Evolutionary conservation across 495 filamentous ascomycete genomes (phyloP), one percentile per base, ranked within the genome.

Genomic region (Penicillium simplicissimum): DNA sequence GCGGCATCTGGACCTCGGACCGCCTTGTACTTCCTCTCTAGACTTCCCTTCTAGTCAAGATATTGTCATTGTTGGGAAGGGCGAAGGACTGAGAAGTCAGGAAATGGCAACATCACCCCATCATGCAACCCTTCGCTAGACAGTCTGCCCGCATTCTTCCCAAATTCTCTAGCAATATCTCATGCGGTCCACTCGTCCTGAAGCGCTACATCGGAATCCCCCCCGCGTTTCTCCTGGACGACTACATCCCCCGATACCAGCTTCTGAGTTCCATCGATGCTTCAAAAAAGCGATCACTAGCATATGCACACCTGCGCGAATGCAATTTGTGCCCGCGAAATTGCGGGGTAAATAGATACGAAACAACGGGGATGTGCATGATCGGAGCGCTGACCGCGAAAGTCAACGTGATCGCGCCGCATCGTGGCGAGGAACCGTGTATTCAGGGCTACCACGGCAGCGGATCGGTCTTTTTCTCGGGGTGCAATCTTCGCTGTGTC

Each of bases 301-400:
- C 89, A 4, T 88, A 90, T 60, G 81, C 86, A 3, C 89, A 91
- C 65, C 76, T 94, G 13, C 71, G 78, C 14, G 84, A 90, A 51
- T 93, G 89, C 74, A 93, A 92, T 63, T 82, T 93, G 23, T 94
- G 88, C 61, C 90, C 90, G 0, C 80, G 89, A 1, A 78, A 84
- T 13, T 93, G 90, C 71, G 84, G 84, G 28, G 87, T 92, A 19
- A 91, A 93, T 69, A 83, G 89, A 25, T 90, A 84, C 57, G 84
- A 90, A 69, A 85, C 75, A 57, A 89, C 87, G 19, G 89, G 89
- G n/a, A 75, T 84, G 65, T 92, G 89, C 66, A 74, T 92, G 23
- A 91, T 92, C 63, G 88, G 88, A 19, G 83, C 83, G 1, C 79
- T 86, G 54, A 86, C 78, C 49, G 89, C 84, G 51, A 91, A 89